Evolutionary conservation across 2,329 filamentous ascomycete species (phyloP), one percentile per base, ranked within the genome.

Genomic region (Aspergillus novoparasiticus): DNA sequence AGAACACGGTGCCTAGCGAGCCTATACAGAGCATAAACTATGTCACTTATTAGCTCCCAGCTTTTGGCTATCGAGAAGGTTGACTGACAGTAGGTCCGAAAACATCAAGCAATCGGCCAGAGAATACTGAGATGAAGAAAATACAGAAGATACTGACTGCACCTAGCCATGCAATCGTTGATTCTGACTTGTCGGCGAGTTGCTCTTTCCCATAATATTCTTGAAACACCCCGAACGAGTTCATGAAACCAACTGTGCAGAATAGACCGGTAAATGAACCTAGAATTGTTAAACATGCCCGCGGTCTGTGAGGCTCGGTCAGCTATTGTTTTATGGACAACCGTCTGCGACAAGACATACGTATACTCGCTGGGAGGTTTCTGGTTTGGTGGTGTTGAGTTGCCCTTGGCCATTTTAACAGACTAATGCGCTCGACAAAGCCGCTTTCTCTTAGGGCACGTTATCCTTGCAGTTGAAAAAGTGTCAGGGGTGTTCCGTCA

Each of bases 161-260:
- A 1, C 74, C 76, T 0, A 79, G 65, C 76, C 76, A 79, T 56
- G 73, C 71, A 21, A 78, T 74, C 1, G 71, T 73, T 1, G 73
- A 76, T 41, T 71, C 64, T 0, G 71, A 71, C 39, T 70, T 62
- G 19, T 68, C 51, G 1, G 69, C 64, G 3, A 78, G 66, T 28
- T 76, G 66, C 1, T 66, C 59, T 12, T 62, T 59, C 2, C 64
- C 58, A 46, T 79, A 79, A 62, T 76, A 76, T 32, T 72, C 70
- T 61, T 79, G 61, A 57, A 78, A 79, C 0, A 78, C 63, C 4
- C 76, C 76, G 45, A 78, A 79, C 0, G 76, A 72, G 62, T 79
- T 79, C 30, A 77, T 59, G 45, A 79, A 79, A 1, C 77, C 77
- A 1, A 78, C 75, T 0, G 75, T 76, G 63, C 77, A 79, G 60